Conservation (phyloP, 2,329 filamentous ascomycete genomes). For the Stemphylium lycopersici region DNA sequence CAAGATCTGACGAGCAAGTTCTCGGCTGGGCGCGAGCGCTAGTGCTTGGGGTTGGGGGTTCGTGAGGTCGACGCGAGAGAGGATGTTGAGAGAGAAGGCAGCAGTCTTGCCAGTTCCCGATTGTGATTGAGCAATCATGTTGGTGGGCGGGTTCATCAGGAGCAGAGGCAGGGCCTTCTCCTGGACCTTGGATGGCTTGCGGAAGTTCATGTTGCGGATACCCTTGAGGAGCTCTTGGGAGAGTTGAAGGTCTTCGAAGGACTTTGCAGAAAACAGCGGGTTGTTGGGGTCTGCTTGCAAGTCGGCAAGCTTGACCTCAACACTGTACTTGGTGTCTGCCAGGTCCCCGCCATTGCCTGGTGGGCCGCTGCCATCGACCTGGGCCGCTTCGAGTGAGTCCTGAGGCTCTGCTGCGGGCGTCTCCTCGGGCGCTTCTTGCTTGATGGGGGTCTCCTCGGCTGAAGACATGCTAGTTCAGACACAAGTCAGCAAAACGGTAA, state of each 20-base stretch:
- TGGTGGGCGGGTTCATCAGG: conserved; percentile 81
- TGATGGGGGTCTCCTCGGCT: conserved; percentile 22
- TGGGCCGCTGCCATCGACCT: conserved; percentile 56
- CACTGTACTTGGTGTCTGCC: conserved; percentile 79
- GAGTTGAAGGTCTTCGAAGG: conserved; percentile 84
- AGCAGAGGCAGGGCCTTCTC: conserved; percentile 91
- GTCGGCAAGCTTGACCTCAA: conserved; percentile 91
- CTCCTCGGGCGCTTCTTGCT: conserved; percentile 15
- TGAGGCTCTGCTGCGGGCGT: conserved; percentile 12
- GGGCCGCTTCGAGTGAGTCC: conserved; percentile 29
- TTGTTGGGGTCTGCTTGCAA: conserved; percentile 85
- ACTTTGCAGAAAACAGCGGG: conserved; percentile 82
- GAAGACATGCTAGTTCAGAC: conserved; percentile 9
- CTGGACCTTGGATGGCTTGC: conserved; percentile 97
- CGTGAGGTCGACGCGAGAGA: conserved; percentile 80
- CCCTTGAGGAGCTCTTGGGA: conserved; percentile 58
- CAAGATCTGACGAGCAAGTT: conserved; percentile 93
- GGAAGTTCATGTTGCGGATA: conserved; percentile 86
- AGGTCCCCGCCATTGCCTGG: conserved; percentile 52
- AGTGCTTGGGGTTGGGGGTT: conserved; percentile 80
- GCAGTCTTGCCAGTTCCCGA: conserved; percentile 98
- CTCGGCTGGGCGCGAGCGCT: conserved; percentile 88
- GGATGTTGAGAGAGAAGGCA: conserved; percentile 90
- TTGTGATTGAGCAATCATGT: conserved; percentile 98
- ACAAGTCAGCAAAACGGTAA: no score